Evolutionary conservation across 352 stramenopile genomes (phyloP).

Genomic region (Phytophthora citricola): DNA sequence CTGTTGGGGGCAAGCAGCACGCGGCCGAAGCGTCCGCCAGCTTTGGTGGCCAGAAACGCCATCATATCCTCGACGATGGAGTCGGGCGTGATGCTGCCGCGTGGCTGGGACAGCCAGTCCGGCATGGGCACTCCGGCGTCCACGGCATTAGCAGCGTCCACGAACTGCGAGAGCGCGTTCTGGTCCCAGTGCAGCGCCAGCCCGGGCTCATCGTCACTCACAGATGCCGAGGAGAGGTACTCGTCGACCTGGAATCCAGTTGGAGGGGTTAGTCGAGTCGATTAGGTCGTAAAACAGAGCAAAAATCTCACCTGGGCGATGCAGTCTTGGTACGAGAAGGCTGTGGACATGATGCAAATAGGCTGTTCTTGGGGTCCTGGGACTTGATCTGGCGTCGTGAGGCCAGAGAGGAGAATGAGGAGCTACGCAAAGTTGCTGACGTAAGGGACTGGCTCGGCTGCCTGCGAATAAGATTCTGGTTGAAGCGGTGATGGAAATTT

Average conservation of each 20-base stretch:
- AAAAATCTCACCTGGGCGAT: slow-evolving; percentile 28
- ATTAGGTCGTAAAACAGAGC: not conserved
- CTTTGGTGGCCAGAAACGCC: slow-evolving; percentile 41
- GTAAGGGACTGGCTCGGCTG: slow-evolving; percentile 24
- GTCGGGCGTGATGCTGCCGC: slow-evolving; percentile 42
- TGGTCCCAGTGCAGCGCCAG: slow-evolving; percentile 45
- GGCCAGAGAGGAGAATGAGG: slow-evolving; percentile 23
- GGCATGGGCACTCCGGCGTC: slow-evolving; percentile 30
- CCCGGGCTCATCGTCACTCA: slow-evolving; percentile 45
- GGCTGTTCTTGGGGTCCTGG: not conserved
- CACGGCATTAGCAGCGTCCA: slow-evolving; percentile 40
- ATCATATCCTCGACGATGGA: slow-evolving; percentile 49
- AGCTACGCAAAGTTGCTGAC: slow-evolving; percentile 5
- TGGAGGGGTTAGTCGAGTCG: not conserved
- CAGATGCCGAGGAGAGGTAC: slow-evolving; percentile 40
- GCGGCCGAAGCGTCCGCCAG: slow-evolving; percentile 36
- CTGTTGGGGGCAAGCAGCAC: slow-evolving; percentile 44
- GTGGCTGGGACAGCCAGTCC: slow-evolving; percentile 39
- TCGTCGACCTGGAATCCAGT: slow-evolving; percentile 39
- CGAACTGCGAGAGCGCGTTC: slow-evolving; percentile 40
- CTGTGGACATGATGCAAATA: slow-evolving; percentile 21
- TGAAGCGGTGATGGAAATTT: slow-evolving; percentile 18
- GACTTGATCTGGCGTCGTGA: slow-evolving; percentile 18
- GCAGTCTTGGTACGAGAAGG: slow-evolving; percentile 49
- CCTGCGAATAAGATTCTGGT: slow-evolving; percentile 34